Evolutionary conservation across 306 rosid genomes (phyloP), one percentile per base, ranked within the genome.

Genomic region (Cucurbita moschata): DNA sequence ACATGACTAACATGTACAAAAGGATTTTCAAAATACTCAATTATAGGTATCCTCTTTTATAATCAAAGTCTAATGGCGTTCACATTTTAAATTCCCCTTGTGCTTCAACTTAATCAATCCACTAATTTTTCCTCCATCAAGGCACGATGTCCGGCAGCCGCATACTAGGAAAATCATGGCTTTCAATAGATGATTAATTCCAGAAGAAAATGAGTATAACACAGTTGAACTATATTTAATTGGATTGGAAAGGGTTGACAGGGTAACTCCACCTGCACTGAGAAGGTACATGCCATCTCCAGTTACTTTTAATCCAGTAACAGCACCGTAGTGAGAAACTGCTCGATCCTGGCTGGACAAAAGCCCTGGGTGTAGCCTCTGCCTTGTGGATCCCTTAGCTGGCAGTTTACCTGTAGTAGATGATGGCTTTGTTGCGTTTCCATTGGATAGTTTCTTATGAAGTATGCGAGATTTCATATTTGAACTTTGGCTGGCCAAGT

Each of bases 271-370:
- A 89, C 96, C 96, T 91, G 99, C 92, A 76, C 96, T 94, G 39
- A 94, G 89, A 79, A 91, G 97, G 80, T 89, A 82, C 99, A 89
- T 84, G 88, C 96, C 97, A 52, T 89, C 95, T 66, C 85, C 92
- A 9, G 92, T 90, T 16, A 79, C 88, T 83, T 91, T 94, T 79
- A 94, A 82, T 73, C 97, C 97, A 38, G 88, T 91, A 71, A 94
- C 96, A 26, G 99, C 90, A 84, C 99, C 99, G 64, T 91, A 94
- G 86, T 91, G 99, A 83, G 99, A 95, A 47, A 97, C 89, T 4
- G 97, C 96, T 71, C 87, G 95, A 83, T 94, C 96, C 84, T 91
- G 96, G 74, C 85, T 82, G 69, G 99, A 89, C 77, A 91, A 77
- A 94, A 94, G 80, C 66, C 97, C 97, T 35, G 97, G 99, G 89